Evolutionary conservation across 2,329 filamentous ascomycete species (phyloP).

Genomic region (Venturia nashicola): DNA sequence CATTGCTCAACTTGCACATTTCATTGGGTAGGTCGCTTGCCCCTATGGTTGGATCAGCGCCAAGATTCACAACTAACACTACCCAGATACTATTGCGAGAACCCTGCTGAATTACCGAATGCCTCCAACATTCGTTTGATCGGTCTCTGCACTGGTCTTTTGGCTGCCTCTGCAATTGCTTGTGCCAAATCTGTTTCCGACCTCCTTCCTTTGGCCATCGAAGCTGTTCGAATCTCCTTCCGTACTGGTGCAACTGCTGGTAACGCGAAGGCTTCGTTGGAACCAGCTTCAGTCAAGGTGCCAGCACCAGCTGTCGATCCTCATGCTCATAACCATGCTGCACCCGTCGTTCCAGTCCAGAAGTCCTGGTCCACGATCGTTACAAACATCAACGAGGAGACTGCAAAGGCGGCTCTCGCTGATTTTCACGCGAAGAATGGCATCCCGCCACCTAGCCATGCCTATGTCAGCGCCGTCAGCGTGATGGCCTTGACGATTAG

Average conservation of each 20-base stretch:
- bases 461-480: constrained; percentile 48
- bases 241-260: constrained; percentile 41
- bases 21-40: constrained; percentile 46
- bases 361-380: constrained; percentile 58
- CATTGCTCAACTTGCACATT: constrained; percentile 54
- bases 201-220: constrained; percentile 49
- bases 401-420: constrained; percentile 38
- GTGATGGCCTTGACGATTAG: constrained; percentile 48
- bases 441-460: constrained; percentile 37
- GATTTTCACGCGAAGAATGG: constrained; percentile 46
- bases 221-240: constrained; percentile 55
- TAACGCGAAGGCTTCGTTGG: constrained; percentile 30
- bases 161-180: constrained; percentile 57
- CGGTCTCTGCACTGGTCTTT: constrained; percentile 56
- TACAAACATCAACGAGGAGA: constrained; percentile 40
- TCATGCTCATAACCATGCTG: constrained; percentile 14
- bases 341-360: constrained; percentile 31
- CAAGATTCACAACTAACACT: constrained; percentile 16
- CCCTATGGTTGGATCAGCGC: background rate
- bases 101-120: constrained; percentile 39
- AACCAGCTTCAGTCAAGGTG: constrained; percentile 25
- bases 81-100: constrained; percentile 34
- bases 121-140: constrained; percentile 41
- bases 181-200: constrained; percentile 50
- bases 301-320: background rate